Base-by-base conservation (phyloP, 1,284 basidiomycete genomes). In the Rhodotorula sp. region DNA sequence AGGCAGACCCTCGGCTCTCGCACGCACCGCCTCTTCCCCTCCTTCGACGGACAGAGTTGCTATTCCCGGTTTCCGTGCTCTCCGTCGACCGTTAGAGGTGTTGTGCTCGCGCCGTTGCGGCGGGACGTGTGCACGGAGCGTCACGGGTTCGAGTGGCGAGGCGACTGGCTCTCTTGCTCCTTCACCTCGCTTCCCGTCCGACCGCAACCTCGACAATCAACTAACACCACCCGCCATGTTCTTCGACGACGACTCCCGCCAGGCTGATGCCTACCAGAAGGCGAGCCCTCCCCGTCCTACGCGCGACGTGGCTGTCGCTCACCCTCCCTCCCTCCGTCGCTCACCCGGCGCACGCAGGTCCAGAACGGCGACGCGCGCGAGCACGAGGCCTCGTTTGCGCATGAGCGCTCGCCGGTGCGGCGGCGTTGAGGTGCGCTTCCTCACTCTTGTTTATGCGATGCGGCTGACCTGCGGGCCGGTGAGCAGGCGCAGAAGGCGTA, bases 351-450 rank as follows among this genome's bases (percentile, higher is more conserved):
- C 39, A 9, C 15, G 39, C 46, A 61, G 59, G 59, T 61, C 44
- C 13, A 50, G 59, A 36, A 61, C 32, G 59, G 32, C 29, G 10
- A 61, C 9, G n/a, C 32, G 17, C 12, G 17, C n/a, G 44, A 51
- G 51, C 51, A 61, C 59, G 44, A 61, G 29, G 46, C 59, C 10
- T 36, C 44, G 21, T 61, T 29, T 19, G 15, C 21, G 10, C 59
- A 50, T 32, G 59, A 61, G 46, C 46, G 1, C 46, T 61, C 46
- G 59, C 59, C 17, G 59, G 59, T 6, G 36, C 59, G 21, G 58
- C 58, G 15, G 58, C 44, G 39, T 59, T 59, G 58, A 59, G 41
- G 46, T n/a, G 39, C 17, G 7, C 15, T 17, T 29, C n/a, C 44
- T 46, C 29, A 19, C 29, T 19, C n/a, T 39, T 29, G 21, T 22